Percentiles rank a stretch among this genome's conserved stretches.
These are phyloP conservation scores for Cucumis cinereus DNA, from an alignment of 306 rosid species.

Conservation along the genomic window DNA sequence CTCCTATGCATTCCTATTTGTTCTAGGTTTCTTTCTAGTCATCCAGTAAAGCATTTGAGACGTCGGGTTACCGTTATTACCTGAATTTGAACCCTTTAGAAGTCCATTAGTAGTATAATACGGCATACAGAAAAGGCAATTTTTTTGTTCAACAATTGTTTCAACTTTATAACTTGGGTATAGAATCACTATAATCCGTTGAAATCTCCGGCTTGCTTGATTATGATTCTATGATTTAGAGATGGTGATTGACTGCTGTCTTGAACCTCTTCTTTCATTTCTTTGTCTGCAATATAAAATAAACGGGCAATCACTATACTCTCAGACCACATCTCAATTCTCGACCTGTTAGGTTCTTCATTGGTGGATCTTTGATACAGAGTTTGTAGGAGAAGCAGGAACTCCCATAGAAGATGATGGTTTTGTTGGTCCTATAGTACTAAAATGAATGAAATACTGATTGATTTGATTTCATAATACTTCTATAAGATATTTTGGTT, in stretches of 20 bases:
- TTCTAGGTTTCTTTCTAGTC: background rate
- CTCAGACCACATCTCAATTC: no score
- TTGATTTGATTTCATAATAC: no score
- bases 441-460: no score
- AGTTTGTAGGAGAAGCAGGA: background rate
- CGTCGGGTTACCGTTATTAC: background rate
- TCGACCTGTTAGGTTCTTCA: background rate
- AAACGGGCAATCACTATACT: no score
- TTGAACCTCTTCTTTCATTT: background rate
- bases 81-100: background rate
- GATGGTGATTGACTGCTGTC: background rate
- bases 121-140: background rate
- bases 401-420: background rate
- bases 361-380: background rate
- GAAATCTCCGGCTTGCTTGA: background rate
- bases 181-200: background rate
- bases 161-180: background rate
- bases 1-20: background rate
- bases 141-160: background rate
- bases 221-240: background rate
- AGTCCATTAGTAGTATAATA: background rate
- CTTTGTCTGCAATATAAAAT: no score
- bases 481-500: no score
- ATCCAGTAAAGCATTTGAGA: background rate
- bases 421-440: no score